These are phyloP conservation scores for Mesotaenium endlicherianum DNA, from an alignment of 139 green algal species.

Conservation along the genomic window DNA sequence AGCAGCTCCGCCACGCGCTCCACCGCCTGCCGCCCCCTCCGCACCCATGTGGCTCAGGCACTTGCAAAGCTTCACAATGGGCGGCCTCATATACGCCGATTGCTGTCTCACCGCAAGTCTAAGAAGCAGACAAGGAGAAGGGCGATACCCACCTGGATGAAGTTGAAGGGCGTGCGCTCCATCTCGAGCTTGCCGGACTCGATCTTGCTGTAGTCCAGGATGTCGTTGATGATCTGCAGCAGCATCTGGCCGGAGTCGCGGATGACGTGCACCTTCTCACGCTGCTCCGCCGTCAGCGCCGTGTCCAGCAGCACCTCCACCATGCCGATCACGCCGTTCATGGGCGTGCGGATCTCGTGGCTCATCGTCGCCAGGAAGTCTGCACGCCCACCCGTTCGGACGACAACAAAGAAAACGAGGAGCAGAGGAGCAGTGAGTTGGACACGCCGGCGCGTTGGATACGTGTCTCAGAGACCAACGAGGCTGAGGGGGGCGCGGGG, in stretches of 20 bases:
- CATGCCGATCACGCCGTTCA: slow-evolving; percentile 50
- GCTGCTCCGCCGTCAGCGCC: slow-evolving; percentile 24
- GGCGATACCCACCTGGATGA: neutral
- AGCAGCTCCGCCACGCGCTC: slow-evolving; percentile 18
- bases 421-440: no score
- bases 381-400: neutral
- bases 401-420: neutral
- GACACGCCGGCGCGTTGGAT: no score
- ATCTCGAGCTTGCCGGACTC: slow-evolving; percentile 47
- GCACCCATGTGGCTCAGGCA: no score
- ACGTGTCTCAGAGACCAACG: no score
- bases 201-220: slow-evolving; percentile 44
- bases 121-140: no score
- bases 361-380: slow-evolving; percentile 68
- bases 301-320: slow-evolving; percentile 16
- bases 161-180: slow-evolving; percentile 40
- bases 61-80: no score
- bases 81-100: no score
- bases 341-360: slow-evolving; percentile 69
- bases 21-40: slow-evolving; percentile 6
- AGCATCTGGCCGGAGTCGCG: slow-evolving; percentile 20
- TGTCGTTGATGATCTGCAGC: slow-evolving; percentile 47
- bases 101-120: no score
- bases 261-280: slow-evolving; percentile 14
- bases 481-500: no score